Evolutionary conservation across 129 eudicot genomes (phyloP).

Genomic region (Calendula officinalis): DNA sequence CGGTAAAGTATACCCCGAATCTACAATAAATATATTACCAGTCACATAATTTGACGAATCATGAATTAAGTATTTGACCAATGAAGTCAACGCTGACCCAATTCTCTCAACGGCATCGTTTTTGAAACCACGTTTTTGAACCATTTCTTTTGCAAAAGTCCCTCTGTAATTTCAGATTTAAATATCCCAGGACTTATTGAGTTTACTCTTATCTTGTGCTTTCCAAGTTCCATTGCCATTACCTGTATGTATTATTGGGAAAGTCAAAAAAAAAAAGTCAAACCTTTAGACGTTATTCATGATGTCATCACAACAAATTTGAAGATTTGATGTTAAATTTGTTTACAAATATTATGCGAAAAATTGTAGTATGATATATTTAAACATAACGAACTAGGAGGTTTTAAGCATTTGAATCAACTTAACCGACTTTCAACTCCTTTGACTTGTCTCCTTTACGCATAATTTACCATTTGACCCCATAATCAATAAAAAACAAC

Average conservation of each 20-base stretch:
- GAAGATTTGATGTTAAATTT: too few species aligned
- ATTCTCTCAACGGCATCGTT: background rate
- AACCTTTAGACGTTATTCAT: too few species aligned
- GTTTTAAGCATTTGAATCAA: too few species aligned
- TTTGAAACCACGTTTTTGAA: background rate
- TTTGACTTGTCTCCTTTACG: too few species aligned
- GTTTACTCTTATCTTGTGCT: conserved; percentile 7
- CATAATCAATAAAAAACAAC: too few species aligned
- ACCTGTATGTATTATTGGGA: background rate
- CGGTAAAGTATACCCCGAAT: background rate
- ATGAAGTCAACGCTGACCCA: background rate
- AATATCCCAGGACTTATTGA: background rate
- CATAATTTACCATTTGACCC: too few species aligned
- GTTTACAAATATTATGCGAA: too few species aligned
- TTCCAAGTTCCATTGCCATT: conserved; percentile 14
- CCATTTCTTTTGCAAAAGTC: background rate
- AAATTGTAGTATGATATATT: too few species aligned
- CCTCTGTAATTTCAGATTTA: conserved; percentile 3
- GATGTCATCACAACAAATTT: background rate
- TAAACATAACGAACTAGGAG: too few species aligned
- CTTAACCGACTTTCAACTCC: too few species aligned
- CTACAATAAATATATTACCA: background rate
- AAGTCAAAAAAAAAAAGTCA: conserved; percentile 4
- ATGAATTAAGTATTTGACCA: background rate
- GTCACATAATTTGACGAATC: background rate